Evolutionary conservation across 1,284 basidiomycete genomes (phyloP).

Genomic region (Cryptococcus depauperatus): DNA sequence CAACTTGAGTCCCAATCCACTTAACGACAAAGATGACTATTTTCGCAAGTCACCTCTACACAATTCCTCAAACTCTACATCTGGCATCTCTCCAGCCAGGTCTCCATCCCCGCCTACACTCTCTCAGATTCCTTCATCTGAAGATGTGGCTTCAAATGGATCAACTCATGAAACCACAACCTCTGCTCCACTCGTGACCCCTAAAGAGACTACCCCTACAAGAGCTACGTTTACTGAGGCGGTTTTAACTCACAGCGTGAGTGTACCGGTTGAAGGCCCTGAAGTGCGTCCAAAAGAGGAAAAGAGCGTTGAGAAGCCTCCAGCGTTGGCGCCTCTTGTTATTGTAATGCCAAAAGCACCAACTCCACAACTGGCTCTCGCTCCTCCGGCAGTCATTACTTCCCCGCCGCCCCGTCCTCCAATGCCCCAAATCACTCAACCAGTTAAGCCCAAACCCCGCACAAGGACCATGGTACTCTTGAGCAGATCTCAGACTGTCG

Average conservation of each 20-base stretch:
- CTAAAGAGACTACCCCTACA: slow-evolving; percentile 16
- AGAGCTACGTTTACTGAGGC: slow-evolving; percentile 1
- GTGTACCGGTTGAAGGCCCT: not conserved
- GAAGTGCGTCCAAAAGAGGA: slow-evolving; percentile 6
- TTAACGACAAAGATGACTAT: too few species aligned
- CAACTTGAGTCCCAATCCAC: too few species aligned
- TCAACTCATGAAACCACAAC: slow-evolving; percentile 38
- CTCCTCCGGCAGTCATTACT: not conserved
- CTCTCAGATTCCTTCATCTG: slow-evolving; percentile 22
- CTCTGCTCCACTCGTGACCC: slow-evolving; percentile 38
- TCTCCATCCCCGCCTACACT: too few species aligned
- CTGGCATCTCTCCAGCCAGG: too few species aligned
- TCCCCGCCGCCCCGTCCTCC: not conserved
- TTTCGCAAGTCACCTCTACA: too few species aligned
- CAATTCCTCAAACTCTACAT: too few species aligned
- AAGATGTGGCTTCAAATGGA: slow-evolving; percentile 35
- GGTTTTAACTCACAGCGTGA: not conserved
- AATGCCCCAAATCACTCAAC: not conserved
- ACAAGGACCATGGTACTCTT: slow-evolving; percentile 6
- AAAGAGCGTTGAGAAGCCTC: not conserved
- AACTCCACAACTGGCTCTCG: not conserved
- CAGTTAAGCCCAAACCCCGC: slow-evolving; percentile 9
- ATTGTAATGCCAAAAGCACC: slow-evolving; percentile 24
- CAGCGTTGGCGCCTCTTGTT: slow-evolving; percentile 14
- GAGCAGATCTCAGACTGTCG: slow-evolving; percentile 17